Base-by-base conservation (phyloP, 2,329 filamentous ascomycete species). In the Xylariaceae sp. region DNA sequence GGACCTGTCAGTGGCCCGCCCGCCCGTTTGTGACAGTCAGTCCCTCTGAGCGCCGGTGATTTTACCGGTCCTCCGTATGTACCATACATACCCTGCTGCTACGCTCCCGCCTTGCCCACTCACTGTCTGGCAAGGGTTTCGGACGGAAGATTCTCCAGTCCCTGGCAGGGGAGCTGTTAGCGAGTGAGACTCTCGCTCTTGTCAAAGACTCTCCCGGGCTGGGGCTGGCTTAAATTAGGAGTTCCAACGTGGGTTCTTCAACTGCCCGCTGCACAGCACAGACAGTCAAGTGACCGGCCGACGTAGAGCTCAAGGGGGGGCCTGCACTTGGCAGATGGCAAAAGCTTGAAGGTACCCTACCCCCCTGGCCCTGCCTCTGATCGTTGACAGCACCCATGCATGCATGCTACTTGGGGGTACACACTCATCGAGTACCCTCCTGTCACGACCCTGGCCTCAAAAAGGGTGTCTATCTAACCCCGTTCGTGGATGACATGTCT, bases 361-460 rank as follows among this genome's bases (percentile, higher is more conserved):
- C 30, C 38, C 45, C 47, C 45, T 48, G 36, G 35, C 43, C 27
- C 35, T 38, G 38, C 21, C 36, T 42, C 22, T 46, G 40, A 47
- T 47, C 45, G 40, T 43, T 46, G 42, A 45, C 45, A 40, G 36
- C 39, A 39, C 43, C 42, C 37, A n/a, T n/a, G n/a, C 45, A 51
- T 48, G 46, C 44, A 50, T 38, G 42, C 46, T 44, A 34, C 37
- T 44, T 47, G 23, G 21, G 13, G 45, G 44, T 51, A 49, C 50
- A 39, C 44, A 38, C 37, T 31, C 40, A 38, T 35, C 38, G 43
- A 39, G 46, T 53, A 48, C 39, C 44, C 39, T 43, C 42, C 42
- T 49, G 42, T 44, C 47, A 37, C 33, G n/a, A n/a, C n/a, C n/a
- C n/a, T n/a, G n/a, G n/a, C n/a, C n/a, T n/a, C n/a, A n/a, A n/a